phyloP scores from a whole-genome alignment of 169 alveolate species.

The Plasmodium malariae region DNA sequence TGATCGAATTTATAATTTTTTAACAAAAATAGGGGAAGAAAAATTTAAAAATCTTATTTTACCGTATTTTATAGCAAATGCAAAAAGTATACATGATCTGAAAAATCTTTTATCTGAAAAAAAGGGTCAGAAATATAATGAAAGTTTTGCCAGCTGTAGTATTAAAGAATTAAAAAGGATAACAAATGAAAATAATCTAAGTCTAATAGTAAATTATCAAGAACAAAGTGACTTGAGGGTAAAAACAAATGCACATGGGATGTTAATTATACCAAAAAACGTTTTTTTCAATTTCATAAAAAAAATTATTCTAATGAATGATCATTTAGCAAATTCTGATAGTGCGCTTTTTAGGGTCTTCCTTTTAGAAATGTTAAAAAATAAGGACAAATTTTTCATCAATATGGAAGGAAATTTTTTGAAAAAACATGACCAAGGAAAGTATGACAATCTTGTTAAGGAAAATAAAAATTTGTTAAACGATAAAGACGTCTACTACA shows the following conservation, averaged over 20 bases:
- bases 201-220: constrained; percentile 15
- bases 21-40: constrained; percentile 33
- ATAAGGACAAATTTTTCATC: constrained; percentile 12
- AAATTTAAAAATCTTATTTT: constrained; percentile 22
- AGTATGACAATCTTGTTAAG: background rate
- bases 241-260: background rate
- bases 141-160: background rate
- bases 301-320: background rate
- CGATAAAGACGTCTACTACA: background rate
- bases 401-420: background rate
- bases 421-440: background rate
- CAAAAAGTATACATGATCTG: background rate
- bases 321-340: background rate
- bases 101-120: constrained; percentile 11
- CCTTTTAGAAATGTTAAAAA: constrained; percentile 31
- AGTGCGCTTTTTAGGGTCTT: constrained; percentile 7
- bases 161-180: constrained; percentile 43
- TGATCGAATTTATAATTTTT: constrained; percentile 3
- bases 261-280: constrained; percentile 28
- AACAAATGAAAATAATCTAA: constrained; percentile 47
- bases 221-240: background rate
- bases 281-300: constrained; percentile 44
- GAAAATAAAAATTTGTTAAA: background rate
- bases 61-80: constrained; percentile 34
- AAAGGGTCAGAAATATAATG: background rate